Evolutionary conservation across 306 rosid species (phyloP), one percentile per base, ranked within the genome.

Genomic region (Prunus kanzakura): DNA sequence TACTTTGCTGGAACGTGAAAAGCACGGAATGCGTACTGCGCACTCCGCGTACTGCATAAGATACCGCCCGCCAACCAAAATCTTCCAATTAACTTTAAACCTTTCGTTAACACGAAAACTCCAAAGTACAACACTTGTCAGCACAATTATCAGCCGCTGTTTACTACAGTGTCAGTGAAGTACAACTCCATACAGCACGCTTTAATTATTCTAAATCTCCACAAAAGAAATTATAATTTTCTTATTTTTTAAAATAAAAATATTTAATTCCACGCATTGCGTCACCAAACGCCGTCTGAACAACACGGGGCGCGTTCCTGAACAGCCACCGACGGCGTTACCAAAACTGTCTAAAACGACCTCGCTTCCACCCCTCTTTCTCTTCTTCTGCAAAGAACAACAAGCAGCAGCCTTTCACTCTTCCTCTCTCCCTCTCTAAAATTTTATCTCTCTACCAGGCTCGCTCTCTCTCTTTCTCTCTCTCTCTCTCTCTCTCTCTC

Each of bases 1-100:
- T 58, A 25, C 80, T 55, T 69, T 69, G 43, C 30, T 30, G 63
- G 51, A 78, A 73, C 61, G 81, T 61, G 64, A 80, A 86, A 84
- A 80, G 82, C 82, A 75, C 63, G 82, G 84, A 82, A 83, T 84
- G 89, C 87, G 79, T 86, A 74, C n/a, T 71, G n/a, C 76, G 79
- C 87, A 84, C 93, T 84, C 82, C 73, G 81, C 82, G 78, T 89
- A 12, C 75, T 15, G 50, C 72, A 64, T 19, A 84, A 82, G 90
- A 20, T 66, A 72, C 38, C 61, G 3, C 29, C 14, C 71, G 16
- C 55, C 50, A 49, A 67, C 23, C 20, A 16, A 35, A 64, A 35
- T 6, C 45, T 63, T 60, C 29, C 32, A 38, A 52, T 52, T 13
- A 6, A 15, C 20, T 6, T 52, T 1, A 14, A 52, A 52, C 6